Base-by-base conservation (phyloP, 2,329 filamentous ascomycete species). In the Penicillium sp. region DNA sequence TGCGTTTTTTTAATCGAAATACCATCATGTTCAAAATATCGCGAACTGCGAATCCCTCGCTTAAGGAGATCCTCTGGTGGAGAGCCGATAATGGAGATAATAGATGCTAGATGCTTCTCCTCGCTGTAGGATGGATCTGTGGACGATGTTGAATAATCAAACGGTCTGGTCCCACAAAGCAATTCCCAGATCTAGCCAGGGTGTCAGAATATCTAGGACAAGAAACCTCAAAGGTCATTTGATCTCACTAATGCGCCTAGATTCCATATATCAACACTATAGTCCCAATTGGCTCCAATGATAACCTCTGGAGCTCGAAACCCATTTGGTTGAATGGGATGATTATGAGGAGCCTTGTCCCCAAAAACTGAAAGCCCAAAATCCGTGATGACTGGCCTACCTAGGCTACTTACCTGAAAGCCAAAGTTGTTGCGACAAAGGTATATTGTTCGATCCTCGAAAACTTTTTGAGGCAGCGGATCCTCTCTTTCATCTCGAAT, bases 291-390 rank as follows among this genome's bases (percentile, higher is more conserved):
- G 3, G 44, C 55, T 18, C 60, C 56, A 8, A 72, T 57, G 36
- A 69, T 61, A 48, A 71, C 68, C 56, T 72, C 68, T 11, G 68
- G 69, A 13, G 67, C 66, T 34, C 64, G 66, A 52, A 67, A 71
- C 5, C 58, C 58, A 41, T 70, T 65, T 29, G 64, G 68, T 68
- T 83, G 45, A 74, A 81, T 61, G 67, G 75, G 45, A 65, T 77
- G 59, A 72, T 42, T 42, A 8, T 44, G 14, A 18, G 24, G 24
- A 14, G 13, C 18, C 41, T 42, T 34, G 32, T 34, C 22, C n/a
- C 22, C 40, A n/a, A 10, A 42, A 2, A 42, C 40, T 2, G 40
- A 42, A 42, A 42, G 40, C 11, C 40, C 22, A 27, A 42, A 42
- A 29, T 27, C 40, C 24, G 22, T 44, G 41, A 31, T 44, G 14